These are phyloP conservation scores for Aspergillus sp. DNA, from an alignment of 2,329 filamentous ascomycete species.

Conservation along the genomic window DNA sequence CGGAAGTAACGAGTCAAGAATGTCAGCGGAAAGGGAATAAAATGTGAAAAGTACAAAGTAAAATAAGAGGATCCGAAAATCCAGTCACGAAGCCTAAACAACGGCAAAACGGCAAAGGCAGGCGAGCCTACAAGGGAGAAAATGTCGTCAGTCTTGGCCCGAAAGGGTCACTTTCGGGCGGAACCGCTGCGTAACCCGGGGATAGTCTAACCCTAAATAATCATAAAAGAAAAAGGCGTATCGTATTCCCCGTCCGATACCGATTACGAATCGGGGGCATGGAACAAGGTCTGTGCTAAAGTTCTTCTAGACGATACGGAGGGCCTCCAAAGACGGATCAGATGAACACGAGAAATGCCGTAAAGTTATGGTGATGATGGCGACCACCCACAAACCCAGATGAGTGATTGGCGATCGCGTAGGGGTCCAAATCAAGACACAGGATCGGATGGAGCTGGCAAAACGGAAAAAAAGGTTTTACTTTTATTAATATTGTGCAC, in stretches of 20 bases:
- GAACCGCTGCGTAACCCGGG: slow-evolving; percentile 21
- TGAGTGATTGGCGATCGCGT: not conserved
- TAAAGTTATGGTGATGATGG: not conserved
- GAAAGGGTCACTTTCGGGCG: slow-evolving; percentile 20
- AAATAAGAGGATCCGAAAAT: slow-evolving; percentile 4
- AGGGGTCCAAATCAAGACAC: not conserved
- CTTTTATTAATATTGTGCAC: not conserved
- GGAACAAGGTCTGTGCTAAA: not conserved
- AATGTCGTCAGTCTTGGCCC: slow-evolving; percentile 19
- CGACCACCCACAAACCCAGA: not conserved
- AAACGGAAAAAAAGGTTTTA: not conserved
- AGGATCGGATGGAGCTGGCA: not conserved
- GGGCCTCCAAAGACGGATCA: not conserved
- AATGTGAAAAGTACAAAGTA: slow-evolving; percentile 3
- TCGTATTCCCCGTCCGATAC: not conserved
- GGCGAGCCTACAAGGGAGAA: not conserved
- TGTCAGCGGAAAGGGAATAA: not conserved
- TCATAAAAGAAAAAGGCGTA: not conserved
- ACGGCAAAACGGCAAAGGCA: slow-evolving; percentile 11
- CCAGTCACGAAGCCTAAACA: not conserved
- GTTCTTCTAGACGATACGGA: not conserved
- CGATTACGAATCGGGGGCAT: not conserved
- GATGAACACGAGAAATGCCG: not conserved
- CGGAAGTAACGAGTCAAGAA: not conserved
- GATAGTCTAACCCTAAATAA: slow-evolving; percentile 18